Evolutionary conservation across 2,329 filamentous ascomycete species (phyloP), one percentile per base, ranked within the genome.

Genomic region (Nemania sp.): DNA sequence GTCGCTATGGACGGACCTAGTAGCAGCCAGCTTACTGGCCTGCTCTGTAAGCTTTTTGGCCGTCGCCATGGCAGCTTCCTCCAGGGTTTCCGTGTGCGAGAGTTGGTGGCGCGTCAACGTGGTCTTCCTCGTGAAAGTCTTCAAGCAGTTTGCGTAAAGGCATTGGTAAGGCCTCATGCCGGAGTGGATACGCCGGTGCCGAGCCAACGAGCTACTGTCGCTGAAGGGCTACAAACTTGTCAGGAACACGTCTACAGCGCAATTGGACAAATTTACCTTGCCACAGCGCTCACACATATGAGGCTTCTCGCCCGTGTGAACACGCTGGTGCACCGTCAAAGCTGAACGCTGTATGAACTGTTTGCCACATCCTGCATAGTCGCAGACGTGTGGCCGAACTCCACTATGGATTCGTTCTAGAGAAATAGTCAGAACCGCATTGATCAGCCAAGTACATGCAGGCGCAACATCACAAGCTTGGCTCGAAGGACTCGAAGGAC

Each of bases 161-260:
- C 95, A 99, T 76, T 97, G 97, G 81, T 98, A 99, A 1, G 95
- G 95, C 51, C 95, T 85, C 78, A 95, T 97, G 60, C 95, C 95
- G 3, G 92, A 96, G 74, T 99, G 95, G 62, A 97, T 98, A 66
- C 95, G 87, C 61, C 95, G 88, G 78, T 99, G 95, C 57, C 95
- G 86, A 13, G 95, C 95, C 20, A 99, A 81, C 17, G 94, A 98
- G 71, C 92, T 97, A 48, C 92, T 96, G 75, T 99, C 95, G 72
- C 93, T 97, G 72, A 99, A 99, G 11, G 92, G 92, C 93, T 97
- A 71, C 35, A 70, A 61, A 57, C 55, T 69, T 59, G 45, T 72
- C 57, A 69, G 69, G 21, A 67, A 47, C 5, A 15, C 2, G 15
- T 20, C 32, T 42, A 18, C 15, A 39, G 43, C 13, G 46, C 13